Percentiles rank a stretch among this genome's conserved stretches.
Evolutionary conservation across 768 basidiomycete species (phyloP).

Genomic region (Dentipellis sp.): DNA sequence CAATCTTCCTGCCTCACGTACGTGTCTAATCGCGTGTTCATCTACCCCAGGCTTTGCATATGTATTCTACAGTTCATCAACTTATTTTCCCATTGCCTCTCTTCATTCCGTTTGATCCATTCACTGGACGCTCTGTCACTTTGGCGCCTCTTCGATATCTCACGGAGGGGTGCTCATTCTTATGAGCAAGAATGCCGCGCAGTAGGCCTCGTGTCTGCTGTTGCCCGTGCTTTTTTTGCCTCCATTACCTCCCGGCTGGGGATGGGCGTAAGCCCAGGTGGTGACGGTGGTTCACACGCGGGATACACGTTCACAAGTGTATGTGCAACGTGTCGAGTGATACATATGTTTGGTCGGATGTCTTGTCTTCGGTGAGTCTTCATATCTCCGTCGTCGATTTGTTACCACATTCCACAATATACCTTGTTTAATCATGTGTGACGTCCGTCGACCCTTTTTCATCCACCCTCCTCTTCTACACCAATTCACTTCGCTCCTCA

Average conservation of each 20-base stretch:
- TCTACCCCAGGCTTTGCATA: slow-evolving; percentile 15
- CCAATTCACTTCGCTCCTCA: slow-evolving; percentile 53
- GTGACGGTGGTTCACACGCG: slow-evolving; percentile 42
- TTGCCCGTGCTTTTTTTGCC: slow-evolving; percentile 27
- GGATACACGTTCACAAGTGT: slow-evolving; percentile 7
- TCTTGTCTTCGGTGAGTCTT: background rate
- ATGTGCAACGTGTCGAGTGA: background rate
- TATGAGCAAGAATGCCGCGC: slow-evolving; percentile 56
- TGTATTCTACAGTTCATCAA: slow-evolving; percentile 29
- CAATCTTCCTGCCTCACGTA: slow-evolving; percentile 8
- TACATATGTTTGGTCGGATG: too few relatives aligned
- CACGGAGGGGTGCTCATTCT: slow-evolving; percentile 79
- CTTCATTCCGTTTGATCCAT: background rate
- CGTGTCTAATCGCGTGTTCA: slow-evolving; percentile 12
- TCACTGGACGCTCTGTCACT: slow-evolving; percentile 64
- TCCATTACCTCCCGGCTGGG: slow-evolving; percentile 21
- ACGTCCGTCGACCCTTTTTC: background rate
- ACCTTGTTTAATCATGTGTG: too few relatives aligned
- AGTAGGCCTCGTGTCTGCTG: slow-evolving; percentile 2
- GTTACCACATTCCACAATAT: too few relatives aligned
- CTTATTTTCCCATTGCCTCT: slow-evolving; percentile 7
- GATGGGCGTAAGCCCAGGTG: slow-evolving; percentile 19
- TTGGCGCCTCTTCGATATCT: slow-evolving; percentile 60
- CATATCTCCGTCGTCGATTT: background rate
- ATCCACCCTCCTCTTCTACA: background rate